Evolutionary conservation across 2,329 filamentous ascomycete species (phyloP), one percentile per base, ranked within the genome.

Genomic region (Pezicula rhizophila): DNA sequence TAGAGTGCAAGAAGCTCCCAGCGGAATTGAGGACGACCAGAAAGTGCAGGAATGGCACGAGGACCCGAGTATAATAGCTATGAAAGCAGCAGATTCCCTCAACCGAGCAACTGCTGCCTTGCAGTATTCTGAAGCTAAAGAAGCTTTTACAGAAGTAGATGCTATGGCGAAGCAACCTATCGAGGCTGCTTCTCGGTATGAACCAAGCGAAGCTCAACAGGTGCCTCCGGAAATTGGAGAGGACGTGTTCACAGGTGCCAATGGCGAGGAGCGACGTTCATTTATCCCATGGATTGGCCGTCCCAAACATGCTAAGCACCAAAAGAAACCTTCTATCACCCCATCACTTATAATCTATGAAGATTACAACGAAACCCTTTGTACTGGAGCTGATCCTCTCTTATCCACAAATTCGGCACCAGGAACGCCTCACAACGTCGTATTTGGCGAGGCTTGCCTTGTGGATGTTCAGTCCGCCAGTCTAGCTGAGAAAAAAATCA

Each of bases 31-130:
- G 37, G 31, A 38, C 4, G 40, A 52, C 12, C n/a, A 38, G 15
- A 14, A 18, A 6, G 34, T 34, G 18, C 15, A 15, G 12, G 15
- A 46, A 23, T 44, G 49, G 44, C 2, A 8, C 12, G 47, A 56
- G 31, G 77, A 81, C 56, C 76, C 77, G 40, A 74, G 72, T 49
- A 72, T 70, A 18, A 70, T 67, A 56, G 78, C 78, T 33, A 82
- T 82, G 77, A 70, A 74, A 57, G 78, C 77, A 14, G 79, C 79
- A 7, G 79, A 82, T 48, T 74, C 73, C 2, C 68, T 83, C 34
- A 76, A 83, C 57, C 70, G 70, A 47, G 68, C 78, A 53, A 82
- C 78, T 0, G 77, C 73, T 42, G 74, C 66, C 18, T 62, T 82
- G n/a, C 77, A 82, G 52, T 68, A 15, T 42, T 23, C 44, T 11